Base-by-base conservation (phyloP, 306 rosid species). In the Prosopis cineraria region DNA sequence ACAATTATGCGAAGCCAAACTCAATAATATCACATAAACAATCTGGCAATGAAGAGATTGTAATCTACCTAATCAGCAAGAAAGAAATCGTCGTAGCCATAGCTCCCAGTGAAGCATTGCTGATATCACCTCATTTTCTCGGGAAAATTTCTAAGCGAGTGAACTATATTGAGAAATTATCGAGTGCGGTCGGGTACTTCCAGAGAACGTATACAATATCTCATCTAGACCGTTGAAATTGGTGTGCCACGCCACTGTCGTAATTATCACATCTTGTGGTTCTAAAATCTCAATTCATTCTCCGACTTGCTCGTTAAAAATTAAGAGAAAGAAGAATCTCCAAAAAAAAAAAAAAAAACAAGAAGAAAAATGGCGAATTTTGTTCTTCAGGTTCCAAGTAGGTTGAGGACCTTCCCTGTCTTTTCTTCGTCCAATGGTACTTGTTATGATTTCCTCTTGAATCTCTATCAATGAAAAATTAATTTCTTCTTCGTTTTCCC, bases 381-480 rank as follows among this genome's bases (percentile, higher is more conserved):
- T 77, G 74, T 88, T 79, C 77, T 90, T 45, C 89, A 70, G 47
- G 73, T 88, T 22, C 98, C 98, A 74, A 82, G 22, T 79, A 78
- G 80, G 43, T 80, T 87, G 75, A 89, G 90, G 82, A 85, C 68
- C 83, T 87, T 92, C 87, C 58, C 89, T 47, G 86, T 81, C 76
- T 91, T 81, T 60, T 93, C 98, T 83, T 87, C 93, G 2, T 81
- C 93, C 40, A 95, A 89, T 27, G 98, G 98, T 87, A 77, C 13
- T 2, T 41, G 5, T 24, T 72, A 10, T 55, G 44, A 20, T 59
- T 14, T 3, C 30, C 73, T 45, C 82, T 7, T 69, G 20, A 69
- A 62, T 22, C 25, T 81, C 24, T 71, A 0, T 66, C 34, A 17
- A 50, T 66, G 55, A 2, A 45, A 76, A 77, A 11, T 58, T 58